Percentiles rank a stretch among this genome's conserved stretches.
Conservation (phyloP, 2,329 filamentous ascomycete genomes). For the Xylariaceae sp. region DNA sequence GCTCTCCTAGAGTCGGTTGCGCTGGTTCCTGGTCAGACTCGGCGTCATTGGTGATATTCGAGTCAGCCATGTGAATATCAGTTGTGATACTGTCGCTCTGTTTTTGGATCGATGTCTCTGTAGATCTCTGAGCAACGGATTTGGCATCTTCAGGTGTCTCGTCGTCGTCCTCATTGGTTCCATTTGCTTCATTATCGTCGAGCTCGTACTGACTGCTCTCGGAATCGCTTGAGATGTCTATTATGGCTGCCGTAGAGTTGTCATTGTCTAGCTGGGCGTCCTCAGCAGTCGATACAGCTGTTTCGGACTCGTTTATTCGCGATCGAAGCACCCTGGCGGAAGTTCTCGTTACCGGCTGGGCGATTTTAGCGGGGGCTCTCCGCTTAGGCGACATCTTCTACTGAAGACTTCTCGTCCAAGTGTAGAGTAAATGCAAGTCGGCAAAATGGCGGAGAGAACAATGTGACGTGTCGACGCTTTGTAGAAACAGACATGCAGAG, state of each 20-base stretch:
- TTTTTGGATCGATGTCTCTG: conserved; percentile 21
- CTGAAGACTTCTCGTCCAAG: background rate
- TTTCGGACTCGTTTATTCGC: conserved; percentile 54
- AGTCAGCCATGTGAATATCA: conserved; percentile 31
- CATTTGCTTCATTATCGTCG: conserved; percentile 40
- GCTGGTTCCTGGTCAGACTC: conserved; percentile 45
- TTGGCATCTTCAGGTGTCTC: conserved; percentile 5
- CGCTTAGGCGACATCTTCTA: conserved; percentile 53
- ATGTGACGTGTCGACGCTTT: conserved; percentile 4
- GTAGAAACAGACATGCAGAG: background rate
- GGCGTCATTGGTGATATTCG: conserved; percentile 29
- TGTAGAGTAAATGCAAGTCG: background rate
- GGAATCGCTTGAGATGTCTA: conserved; percentile 55
- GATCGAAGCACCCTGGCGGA: conserved; percentile 47
- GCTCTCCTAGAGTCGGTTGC: conserved; percentile 77
- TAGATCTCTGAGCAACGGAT: conserved; percentile 5
- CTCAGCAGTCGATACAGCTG: conserved; percentile 46
- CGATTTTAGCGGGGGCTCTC: conserved; percentile 54
- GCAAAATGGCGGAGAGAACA: background rate
- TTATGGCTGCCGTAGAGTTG: conserved; percentile 36
- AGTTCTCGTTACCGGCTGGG: conserved; percentile 49
- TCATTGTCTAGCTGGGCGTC: conserved; percentile 35
- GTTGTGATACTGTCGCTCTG: conserved; percentile 26
- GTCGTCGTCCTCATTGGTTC: conserved; percentile 13
- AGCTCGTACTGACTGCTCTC: conserved; percentile 43